Evolutionary conservation across 495 filamentous ascomycete species (phyloP).

Genomic region (Penicillium steckii): DNA sequence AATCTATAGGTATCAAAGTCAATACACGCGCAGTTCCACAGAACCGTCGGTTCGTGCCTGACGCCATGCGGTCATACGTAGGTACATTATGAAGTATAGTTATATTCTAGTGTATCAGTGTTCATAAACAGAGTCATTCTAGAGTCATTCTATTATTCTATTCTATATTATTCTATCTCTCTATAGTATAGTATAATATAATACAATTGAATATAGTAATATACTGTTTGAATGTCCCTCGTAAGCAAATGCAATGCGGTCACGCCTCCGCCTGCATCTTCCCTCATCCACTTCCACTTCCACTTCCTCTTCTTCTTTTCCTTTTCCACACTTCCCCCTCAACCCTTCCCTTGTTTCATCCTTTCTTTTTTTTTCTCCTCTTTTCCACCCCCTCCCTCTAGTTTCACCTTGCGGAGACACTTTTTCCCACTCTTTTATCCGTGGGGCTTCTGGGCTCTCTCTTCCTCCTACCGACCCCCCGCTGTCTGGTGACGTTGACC

Average conservation of each 20-base stretch:
- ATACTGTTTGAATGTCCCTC: neutral
- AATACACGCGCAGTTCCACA: too few species aligned
- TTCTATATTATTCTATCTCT: neutral
- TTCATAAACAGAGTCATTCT: neutral
- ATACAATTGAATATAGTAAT: neutral
- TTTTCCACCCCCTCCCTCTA: neutral
- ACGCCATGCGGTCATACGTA: too few species aligned
- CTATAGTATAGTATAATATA: neutral
- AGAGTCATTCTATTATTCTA: neutral
- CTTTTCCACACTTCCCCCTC: neutral
- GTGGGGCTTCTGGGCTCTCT: slow-evolving; percentile 6
- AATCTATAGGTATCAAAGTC: too few species aligned
- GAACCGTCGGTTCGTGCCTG: neutral
- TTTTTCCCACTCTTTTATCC: neutral
- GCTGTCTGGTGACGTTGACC: slow-evolving; percentile 26
- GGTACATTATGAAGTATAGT: neutral
- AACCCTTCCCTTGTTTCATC: neutral
- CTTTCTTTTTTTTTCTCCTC: slow-evolving; percentile 1
- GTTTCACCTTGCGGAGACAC: too few species aligned
- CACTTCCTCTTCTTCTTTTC: neutral
- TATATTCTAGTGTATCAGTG: neutral
- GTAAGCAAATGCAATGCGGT: too few species aligned
- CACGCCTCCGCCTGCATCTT: slow-evolving; percentile 1
- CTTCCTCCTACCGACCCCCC: slow-evolving; percentile 15
- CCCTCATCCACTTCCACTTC: neutral